Conservation (phyloP, 2,329 filamentous ascomycete genomes). For the Pseudogymnoascus sp. region DNA sequence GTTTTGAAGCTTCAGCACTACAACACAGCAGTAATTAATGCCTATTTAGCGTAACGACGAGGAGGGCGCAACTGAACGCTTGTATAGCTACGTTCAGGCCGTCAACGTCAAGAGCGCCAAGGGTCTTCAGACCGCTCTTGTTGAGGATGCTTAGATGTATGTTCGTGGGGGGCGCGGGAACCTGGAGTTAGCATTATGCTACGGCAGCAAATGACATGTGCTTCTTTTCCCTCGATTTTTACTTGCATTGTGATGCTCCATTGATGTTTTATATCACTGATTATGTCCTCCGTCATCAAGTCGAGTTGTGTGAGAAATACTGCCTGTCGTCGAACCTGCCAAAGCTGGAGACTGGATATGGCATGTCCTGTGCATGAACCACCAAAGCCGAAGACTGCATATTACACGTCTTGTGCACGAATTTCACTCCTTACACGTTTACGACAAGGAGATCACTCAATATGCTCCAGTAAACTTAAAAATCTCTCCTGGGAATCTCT, state of each 20-base stretch:
- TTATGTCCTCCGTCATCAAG: neutral
- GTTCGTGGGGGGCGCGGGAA: constrained; percentile 13
- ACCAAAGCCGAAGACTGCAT: no score
- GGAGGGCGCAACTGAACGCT: constrained; percentile 98
- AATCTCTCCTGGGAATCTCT: neutral
- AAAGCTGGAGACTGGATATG: neutral
- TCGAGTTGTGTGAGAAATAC: neutral
- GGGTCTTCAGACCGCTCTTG: constrained; percentile 88
- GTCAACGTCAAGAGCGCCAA: constrained; percentile 99
- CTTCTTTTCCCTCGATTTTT: constrained; percentile 10
- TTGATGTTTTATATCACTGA: neutral
- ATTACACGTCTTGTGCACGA: no score
- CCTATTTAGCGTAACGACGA: constrained; percentile 78
- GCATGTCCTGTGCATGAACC: neutral
- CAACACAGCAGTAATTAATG: neutral
- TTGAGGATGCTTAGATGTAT: constrained; percentile 53
- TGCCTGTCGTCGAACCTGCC: neutral
- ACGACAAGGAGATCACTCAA: neutral
- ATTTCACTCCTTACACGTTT: neutral
- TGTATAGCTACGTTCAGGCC: constrained; percentile 99
- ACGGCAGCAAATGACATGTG: constrained; percentile 20
- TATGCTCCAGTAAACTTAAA: neutral
- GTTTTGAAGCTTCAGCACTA: neutral
- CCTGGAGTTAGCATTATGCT: constrained; percentile 18
- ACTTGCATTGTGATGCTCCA: neutral